Evolutionary conservation across 768 basidiomycete genomes (phyloP).

Genomic region (Boletus fagicola): DNA sequence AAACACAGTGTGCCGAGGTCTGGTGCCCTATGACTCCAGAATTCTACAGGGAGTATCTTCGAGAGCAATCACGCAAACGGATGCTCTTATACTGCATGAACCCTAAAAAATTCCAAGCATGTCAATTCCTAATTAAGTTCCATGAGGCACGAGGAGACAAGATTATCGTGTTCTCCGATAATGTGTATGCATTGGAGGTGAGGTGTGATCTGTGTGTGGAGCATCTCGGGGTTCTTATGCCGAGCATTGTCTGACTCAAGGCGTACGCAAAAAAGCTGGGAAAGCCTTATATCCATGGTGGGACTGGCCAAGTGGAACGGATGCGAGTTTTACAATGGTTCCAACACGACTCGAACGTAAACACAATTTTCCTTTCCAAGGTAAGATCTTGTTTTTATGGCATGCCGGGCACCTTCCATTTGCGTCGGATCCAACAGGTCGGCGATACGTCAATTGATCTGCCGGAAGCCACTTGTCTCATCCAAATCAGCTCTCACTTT

Average conservation of each 20-base stretch:
- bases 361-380: constrained; percentile 98
- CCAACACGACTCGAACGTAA: constrained; percentile 92
- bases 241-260: constrained; percentile 36
- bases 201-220: constrained; percentile 13
- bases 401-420: constrained; percentile 13
- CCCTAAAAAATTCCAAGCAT: constrained; percentile 98
- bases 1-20: constrained; percentile 88
- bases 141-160: constrained; percentile 98
- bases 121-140: constrained; percentile 97
- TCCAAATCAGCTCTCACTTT: constrained; percentile 99
- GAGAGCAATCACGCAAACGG: constrained; percentile 87
- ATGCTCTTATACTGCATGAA: constrained; percentile 99
- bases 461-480: constrained; percentile 98
- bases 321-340: constrained; percentile 95
- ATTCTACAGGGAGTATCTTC: constrained; percentile 96
- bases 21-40: constrained; percentile 99
- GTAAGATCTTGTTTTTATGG: constrained; percentile 39
- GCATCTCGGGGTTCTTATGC: not conserved
- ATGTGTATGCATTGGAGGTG: constrained; percentile 95
- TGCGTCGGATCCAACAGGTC: constrained; percentile 50
- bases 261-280: constrained; percentile 91
- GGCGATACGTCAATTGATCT: constrained; percentile 99
- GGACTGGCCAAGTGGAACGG: constrained; percentile 90
- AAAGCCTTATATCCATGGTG: constrained; percentile 96
- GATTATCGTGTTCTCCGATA: constrained; percentile 99